Conservation (phyloP, 345 rosid genomes). For the Hevea brasiliensis region DNA sequence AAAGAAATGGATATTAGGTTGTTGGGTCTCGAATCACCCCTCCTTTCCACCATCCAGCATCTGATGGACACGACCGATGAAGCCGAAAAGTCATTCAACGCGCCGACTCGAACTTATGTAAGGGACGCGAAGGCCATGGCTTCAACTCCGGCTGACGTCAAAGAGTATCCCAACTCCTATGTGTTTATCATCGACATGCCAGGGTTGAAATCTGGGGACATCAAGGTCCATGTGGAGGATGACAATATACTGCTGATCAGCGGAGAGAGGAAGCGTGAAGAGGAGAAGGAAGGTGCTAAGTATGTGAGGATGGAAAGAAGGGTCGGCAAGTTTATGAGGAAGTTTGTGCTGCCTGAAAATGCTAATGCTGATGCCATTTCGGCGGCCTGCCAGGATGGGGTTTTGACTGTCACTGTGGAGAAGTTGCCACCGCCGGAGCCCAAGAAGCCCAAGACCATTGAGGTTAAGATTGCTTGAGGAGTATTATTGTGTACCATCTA, state of each 20-base stretch:
- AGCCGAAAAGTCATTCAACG: slow-evolving; percentile 32
- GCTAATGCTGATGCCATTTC: slow-evolving; percentile 57
- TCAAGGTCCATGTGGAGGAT: slow-evolving; percentile 76
- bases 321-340: slow-evolving; percentile 75
- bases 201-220: slow-evolving; percentile 60
- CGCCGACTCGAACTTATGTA: slow-evolving; percentile 50
- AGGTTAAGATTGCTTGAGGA: slow-evolving; percentile 64
- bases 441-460: slow-evolving; percentile 59
- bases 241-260: slow-evolving; percentile 65
- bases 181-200: slow-evolving; percentile 80
- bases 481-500: too few species aligned
- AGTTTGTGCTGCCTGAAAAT: slow-evolving; percentile 66
- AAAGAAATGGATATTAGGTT: slow-evolving; percentile 47
- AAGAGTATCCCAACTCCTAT: slow-evolving; percentile 51
- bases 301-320: slow-evolving; percentile 82
- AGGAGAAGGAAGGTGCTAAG: slow-evolving; percentile 57
- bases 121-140: slow-evolving; percentile 87
- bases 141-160: slow-evolving; percentile 74
- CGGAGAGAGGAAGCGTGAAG: slow-evolving; percentile 60
- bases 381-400: slow-evolving; percentile 73
- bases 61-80: slow-evolving; percentile 50
- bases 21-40: slow-evolving; percentile 40
- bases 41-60: slow-evolving; percentile 52
- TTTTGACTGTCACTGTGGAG: slow-evolving; percentile 67
- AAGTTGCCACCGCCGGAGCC: slow-evolving; percentile 86